Evolutionary conservation across 2,329 filamentous ascomycete genomes (phyloP), one percentile per base, ranked within the genome.

Genomic region (Alternaria tenuissima): DNA sequence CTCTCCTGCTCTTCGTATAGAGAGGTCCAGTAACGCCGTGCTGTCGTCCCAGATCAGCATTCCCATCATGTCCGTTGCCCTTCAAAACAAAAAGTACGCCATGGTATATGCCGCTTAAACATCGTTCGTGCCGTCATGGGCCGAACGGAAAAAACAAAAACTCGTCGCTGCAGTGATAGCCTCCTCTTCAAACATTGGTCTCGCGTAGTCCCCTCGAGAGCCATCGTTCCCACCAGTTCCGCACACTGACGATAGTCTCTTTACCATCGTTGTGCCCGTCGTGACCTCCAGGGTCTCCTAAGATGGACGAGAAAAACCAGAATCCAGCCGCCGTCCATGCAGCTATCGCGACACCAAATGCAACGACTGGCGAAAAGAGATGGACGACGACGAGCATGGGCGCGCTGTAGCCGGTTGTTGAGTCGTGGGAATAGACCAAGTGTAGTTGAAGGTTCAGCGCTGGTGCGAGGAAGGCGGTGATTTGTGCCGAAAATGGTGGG

Each of bases 161-260:
- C 20, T 49, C 34, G 32, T 57, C 28, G 22, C 57, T 32, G 14
- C 22, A 53, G 38, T 7, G 28, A 51, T 28, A 38, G 14, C 34
- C 22, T 49, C 24, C 41, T 55, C 49, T 55, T 49, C 26, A 60
- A 22, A 53, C 39, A 38, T 22, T 18, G 12, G 59, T 52, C 41
- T 62, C 59, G 55, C 73, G 64, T 61, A 81, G 47, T 7, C 76
- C 80, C 52, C 78, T 71, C 12, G 77, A 74, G 28, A 89, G 77
- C 84, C 85, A 88, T 47, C 78, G 78, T 68, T 88, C 86, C 87
- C 87, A 89, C 82, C 85, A 88, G 48, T 81, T 80, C 58, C 86
- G 78, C 32, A 89, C 82, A 4, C 82, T 83, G 3, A 89, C 76
- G 4, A 89, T 86, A 12, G 86, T 85, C 22, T 86, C 85, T 54